A percentile compares a stretch with the other conserved stretches of the same genome.
Conservation (phyloP, 306 rosid genomes). For the Carpinus fangiana region DNA sequence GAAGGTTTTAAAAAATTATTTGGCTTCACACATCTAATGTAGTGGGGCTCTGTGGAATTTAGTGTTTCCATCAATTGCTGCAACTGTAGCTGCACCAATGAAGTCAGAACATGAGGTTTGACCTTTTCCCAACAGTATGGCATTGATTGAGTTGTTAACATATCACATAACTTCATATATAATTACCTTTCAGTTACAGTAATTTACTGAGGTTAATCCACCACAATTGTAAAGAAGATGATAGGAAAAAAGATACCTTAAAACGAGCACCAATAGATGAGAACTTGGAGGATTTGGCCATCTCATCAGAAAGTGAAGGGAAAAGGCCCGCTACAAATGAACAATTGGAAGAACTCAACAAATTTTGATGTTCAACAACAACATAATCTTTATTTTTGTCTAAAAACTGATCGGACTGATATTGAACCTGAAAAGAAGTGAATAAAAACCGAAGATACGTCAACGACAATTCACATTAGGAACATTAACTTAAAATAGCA, state of each 20-base stretch:
- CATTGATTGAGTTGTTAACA: constrained; percentile 16
- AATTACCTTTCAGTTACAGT: constrained; percentile 28
- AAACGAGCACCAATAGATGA: constrained; percentile 93
- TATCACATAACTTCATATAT: constrained; percentile 3
- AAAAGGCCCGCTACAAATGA: constrained; percentile 79
- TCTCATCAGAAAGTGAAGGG: constrained; percentile 78
- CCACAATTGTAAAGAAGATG: constrained; percentile 18
- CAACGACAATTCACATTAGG: constrained; percentile 12
- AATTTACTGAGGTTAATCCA: neutral
- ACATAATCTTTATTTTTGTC: constrained; percentile 96
- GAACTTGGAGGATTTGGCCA: constrained; percentile 79
- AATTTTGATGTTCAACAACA: constrained; percentile 92
- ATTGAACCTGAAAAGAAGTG: constrained; percentile 72
- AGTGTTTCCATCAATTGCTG: constrained; percentile 92
- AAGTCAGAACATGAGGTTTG: constrained; percentile 34
- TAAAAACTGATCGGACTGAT: constrained; percentile 82
- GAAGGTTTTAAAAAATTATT: constrained; percentile 61
- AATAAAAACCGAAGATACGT: constrained; percentile 19
- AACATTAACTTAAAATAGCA: constrained; percentile 19
- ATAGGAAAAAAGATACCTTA: constrained; percentile 52
- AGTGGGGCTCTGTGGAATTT: constrained; percentile 77
- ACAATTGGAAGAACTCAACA: constrained; percentile 82
- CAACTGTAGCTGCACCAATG: constrained; percentile 75
- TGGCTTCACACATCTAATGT: constrained; percentile 95
- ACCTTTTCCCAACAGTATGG: constrained; percentile 28